phyloP scores from a whole-genome alignment of 2,329 filamentous ascomycete species.

The Fusarium camptoceras region DNA sequence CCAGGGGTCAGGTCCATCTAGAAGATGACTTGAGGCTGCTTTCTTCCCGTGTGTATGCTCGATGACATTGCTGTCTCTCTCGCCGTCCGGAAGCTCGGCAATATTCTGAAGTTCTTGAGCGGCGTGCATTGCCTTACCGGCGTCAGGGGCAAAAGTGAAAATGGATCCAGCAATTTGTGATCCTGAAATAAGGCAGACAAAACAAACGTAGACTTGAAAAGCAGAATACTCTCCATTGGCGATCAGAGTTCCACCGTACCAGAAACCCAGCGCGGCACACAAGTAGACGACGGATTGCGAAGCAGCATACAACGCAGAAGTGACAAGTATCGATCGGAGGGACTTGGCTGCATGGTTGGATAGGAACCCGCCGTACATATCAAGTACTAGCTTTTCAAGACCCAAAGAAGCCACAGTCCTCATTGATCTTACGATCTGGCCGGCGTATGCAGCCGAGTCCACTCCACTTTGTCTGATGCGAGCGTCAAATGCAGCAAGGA shows the following conservation, averaged over 20 bases:
- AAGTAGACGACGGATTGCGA: constrained; percentile 52
- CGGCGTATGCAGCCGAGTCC: not conserved
- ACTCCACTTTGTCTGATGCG: constrained; percentile 2
- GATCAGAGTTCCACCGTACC: constrained; percentile 54
- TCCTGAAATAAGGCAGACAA: constrained; percentile 63
- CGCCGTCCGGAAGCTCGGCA: not conserved
- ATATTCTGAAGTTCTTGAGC: constrained; percentile 1
- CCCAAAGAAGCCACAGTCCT: not conserved
- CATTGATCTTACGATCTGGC: constrained; percentile 2
- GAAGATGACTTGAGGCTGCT: not conserved
- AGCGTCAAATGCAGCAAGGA: constrained; percentile 44
- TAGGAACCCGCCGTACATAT: not conserved
- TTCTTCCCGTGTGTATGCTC: not conserved
- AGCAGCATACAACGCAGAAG: constrained; percentile 42
- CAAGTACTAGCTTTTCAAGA: not conserved
- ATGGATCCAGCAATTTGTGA: constrained; percentile 54
- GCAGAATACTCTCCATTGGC: constrained; percentile 49
- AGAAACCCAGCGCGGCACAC: constrained; percentile 64
- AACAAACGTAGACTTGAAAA: constrained; percentile 63
- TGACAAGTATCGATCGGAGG: not conserved
- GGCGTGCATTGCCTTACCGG: constrained; percentile 1
- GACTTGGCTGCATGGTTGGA: constrained; percentile 1
- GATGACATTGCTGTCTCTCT: not conserved
- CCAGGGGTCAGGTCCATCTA: not conserved
- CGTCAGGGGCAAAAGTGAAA: constrained; percentile 53